Percentiles rank a stretch among this genome's conserved stretches.
Evolutionary conservation across 139 green algal species (phyloP).

Genomic region (Astrephomene gubernaculifera): DNA sequence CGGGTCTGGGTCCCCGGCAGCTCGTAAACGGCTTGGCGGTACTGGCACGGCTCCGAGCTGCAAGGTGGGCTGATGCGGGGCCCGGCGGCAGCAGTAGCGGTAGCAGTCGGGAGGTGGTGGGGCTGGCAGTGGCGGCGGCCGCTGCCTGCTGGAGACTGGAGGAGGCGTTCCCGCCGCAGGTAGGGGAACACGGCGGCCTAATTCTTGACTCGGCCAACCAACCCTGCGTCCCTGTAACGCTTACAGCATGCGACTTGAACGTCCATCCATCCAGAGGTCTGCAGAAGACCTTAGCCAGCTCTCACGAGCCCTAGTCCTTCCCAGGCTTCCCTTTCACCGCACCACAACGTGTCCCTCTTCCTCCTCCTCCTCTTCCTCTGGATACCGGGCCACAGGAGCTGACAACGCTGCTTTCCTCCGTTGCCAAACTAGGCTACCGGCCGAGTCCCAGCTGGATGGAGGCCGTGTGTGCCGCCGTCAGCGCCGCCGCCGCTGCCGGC

Average conservation of each 20-base stretch:
- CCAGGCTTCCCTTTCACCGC: too few species aligned
- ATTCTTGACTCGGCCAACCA: too few species aligned
- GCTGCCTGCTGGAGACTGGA: background rate
- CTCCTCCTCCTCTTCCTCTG: background rate
- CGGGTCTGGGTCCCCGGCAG: background rate
- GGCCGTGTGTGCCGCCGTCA: background rate
- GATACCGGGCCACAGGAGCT: conserved; percentile 28
- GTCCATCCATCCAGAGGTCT: too few species aligned
- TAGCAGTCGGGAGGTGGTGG: too few species aligned
- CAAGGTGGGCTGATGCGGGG: background rate
- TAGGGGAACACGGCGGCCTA: too few species aligned
- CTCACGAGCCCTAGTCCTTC: too few species aligned
- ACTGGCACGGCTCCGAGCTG: conserved; percentile 5
- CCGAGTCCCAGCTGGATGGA: background rate
- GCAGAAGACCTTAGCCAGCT: too few species aligned
- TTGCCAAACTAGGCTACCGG: conserved; percentile 9
- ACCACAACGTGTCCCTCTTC: background rate
- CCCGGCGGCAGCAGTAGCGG: too few species aligned
- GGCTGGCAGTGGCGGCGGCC: background rate
- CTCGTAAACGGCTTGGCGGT: conserved; percentile 17
- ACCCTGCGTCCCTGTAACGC: too few species aligned
- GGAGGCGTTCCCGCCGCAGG: conserved; percentile 12
- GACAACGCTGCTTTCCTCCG: background rate
- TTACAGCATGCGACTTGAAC: too few species aligned
- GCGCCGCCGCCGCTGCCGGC: background rate